Percentiles rank a stretch among this genome's conserved stretches.
phyloP scores from a whole-genome alignment of 202 grass and related monocot genomes.

The Brachypodium distachyon region DNA sequence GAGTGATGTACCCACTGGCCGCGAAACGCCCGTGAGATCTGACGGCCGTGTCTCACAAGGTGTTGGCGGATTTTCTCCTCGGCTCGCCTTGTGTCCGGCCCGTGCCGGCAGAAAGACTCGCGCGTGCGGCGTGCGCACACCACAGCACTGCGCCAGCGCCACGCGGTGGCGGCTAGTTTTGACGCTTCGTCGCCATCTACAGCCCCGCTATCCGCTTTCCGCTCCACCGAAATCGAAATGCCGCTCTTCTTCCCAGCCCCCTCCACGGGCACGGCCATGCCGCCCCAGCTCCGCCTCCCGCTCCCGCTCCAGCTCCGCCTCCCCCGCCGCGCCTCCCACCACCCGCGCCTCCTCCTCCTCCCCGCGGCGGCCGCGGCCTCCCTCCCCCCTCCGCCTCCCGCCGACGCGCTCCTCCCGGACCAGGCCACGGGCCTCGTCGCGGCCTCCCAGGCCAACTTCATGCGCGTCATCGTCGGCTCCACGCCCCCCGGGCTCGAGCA shows the following conservation, averaged over 20 bases:
- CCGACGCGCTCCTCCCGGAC: constrained; percentile 42
- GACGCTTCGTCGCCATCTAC: not conserved
- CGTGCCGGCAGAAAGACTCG: too few relatives aligned
- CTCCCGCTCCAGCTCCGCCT: constrained; percentile 7
- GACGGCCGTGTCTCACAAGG: too few relatives aligned
- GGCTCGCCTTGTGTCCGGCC: too few relatives aligned
- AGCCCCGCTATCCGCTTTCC: not conserved
- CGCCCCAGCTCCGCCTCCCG: constrained; percentile 16
- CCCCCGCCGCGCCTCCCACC: constrained; percentile 30
- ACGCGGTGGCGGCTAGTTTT: not conserved
- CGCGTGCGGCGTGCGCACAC: not conserved
- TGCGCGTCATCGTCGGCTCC: constrained; percentile 80
- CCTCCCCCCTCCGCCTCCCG: not conserved
- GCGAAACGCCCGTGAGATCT: too few relatives aligned
- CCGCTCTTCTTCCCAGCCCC: not conserved
- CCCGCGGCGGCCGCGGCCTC: not conserved
- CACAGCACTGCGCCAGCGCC: not conserved
- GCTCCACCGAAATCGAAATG: constrained; percentile 27
- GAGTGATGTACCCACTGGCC: too few relatives aligned
- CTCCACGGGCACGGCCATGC: constrained; percentile 13
- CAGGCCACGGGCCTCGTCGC: constrained; percentile 82
- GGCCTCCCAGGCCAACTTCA: constrained; percentile 87
- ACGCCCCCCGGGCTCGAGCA: constrained; percentile 14
- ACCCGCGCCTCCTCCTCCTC: constrained; percentile 32
- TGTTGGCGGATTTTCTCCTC: too few relatives aligned